Evolutionary conservation across 108 stramenopile species (phyloP), one percentile per base, ranked within the genome.

Genomic region (Cyclotella atomus): DNA sequence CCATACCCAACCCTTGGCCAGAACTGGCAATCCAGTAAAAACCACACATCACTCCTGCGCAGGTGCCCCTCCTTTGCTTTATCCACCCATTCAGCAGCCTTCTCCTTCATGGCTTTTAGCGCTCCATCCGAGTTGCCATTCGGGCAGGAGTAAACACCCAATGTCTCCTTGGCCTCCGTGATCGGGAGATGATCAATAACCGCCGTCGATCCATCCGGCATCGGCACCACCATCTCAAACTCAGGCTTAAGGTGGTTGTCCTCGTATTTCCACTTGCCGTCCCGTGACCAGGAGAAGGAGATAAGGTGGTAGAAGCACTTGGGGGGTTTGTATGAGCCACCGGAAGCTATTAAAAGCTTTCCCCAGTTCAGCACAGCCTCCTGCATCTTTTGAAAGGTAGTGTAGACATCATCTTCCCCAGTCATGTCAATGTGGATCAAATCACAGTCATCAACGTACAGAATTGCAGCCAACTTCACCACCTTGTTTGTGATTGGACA

Each of bases 1-100:
- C 75, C 75, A 47, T 62, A 76, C 0, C 43, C 41, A 3, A 76
- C 36, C 15, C 29, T 28, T 27, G 59, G 59, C 66, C 75, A 76
- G 20, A 76, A 36, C 27, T 68, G 66, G 10, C 24, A 7, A 6
- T 56, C 56, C 44, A 55, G 2, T 8, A 38, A 23, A 41, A 64
- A 64, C 44, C 59, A 61, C 17, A 74, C 21, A 20, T 38, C n/a
- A 0, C 63, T 44, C 4, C 62, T n/a, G 29, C 23, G 21, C 44
- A 76, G 29, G 10, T 49, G 0, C 4, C 66, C 54, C 15, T 41
- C 50, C 25, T 41, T 43, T 2, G 46, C 60, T n/a, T 60, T 38
- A 10, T 68, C 36, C 0, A 76, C 46, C 59, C 75, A 76, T 17
- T 34, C 66, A 1, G 15, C 16, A 5, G 47, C 66, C 23, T 76